These are phyloP conservation scores for Alternaria panax DNA, from an alignment of 2,329 filamentous ascomycete species.

Conservation along the genomic window DNA sequence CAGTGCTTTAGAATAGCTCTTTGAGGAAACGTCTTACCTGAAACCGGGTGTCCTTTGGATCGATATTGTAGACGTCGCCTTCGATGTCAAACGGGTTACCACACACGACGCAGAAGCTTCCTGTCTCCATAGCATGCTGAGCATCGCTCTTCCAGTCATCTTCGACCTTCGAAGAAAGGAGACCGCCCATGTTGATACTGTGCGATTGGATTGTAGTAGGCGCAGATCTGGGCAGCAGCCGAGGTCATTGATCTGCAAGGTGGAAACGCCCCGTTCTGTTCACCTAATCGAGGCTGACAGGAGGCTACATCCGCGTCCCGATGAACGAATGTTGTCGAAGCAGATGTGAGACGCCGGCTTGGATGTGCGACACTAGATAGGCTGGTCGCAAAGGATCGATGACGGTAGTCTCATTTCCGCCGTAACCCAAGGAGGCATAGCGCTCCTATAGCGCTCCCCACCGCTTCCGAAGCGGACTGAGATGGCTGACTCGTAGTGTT, in stretches of 20 bases:
- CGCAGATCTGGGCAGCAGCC: background rate
- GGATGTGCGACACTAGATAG: conserved; percentile 4
- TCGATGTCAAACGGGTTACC: conserved; percentile 37
- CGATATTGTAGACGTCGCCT: conserved; percentile 29
- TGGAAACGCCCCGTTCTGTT: conserved; percentile 1
- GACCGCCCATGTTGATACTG: conserved; percentile 21
- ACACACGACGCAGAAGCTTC: conserved; percentile 37
- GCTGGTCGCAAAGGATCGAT: conserved; percentile 11
- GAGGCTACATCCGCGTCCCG: background rate
- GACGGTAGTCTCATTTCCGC: conserved; percentile 10
- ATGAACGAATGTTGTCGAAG: background rate
- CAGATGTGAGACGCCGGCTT: conserved; percentile 1
- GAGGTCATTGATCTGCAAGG: background rate
- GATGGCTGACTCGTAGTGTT: background rate
- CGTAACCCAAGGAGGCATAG: conserved; percentile 6
- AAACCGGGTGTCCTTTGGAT: conserved; percentile 26
- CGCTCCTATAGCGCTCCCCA: conserved; percentile 1
- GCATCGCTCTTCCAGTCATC: conserved; percentile 27
- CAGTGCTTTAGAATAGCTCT: background rate
- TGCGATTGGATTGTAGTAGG: background rate
- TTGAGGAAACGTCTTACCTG: conserved; percentile 17
- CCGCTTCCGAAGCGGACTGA: background rate
- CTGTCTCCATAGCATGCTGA: conserved; percentile 29
- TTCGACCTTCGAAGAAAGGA: conserved; percentile 18
- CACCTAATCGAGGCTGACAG: conserved; percentile 3